These are phyloP conservation scores for Dicorynia guianensis DNA, from an alignment of 306 rosid species.

Conservation along the genomic window DNA sequence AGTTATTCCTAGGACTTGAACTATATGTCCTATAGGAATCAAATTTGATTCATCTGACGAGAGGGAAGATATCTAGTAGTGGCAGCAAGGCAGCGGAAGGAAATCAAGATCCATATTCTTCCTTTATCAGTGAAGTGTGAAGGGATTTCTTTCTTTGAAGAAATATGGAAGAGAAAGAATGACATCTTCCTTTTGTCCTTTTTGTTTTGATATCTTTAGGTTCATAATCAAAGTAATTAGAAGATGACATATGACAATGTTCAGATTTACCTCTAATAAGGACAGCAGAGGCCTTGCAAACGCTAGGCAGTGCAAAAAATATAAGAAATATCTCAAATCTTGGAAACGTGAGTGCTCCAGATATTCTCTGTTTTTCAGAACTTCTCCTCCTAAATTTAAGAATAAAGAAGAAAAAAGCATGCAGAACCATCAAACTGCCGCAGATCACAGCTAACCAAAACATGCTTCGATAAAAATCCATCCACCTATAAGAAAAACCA, in stretches of 20 bases:
- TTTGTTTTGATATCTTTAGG: not conserved
- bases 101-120: not conserved
- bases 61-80: not conserved
- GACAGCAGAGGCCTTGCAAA: conserved; percentile 71
- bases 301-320: conserved; percentile 76
- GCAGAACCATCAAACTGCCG: conserved; percentile 73
- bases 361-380: conserved; percentile 54
- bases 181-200: not conserved
- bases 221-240: not conserved
- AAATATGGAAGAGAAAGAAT: no score
- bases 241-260: conserved; percentile 14
- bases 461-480: conserved; percentile 73
- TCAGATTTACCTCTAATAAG: conserved; percentile 66
- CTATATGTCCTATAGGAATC: not conserved
- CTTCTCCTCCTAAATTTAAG: conserved; percentile 71
- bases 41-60: not conserved
- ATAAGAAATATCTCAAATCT: conserved; percentile 86
- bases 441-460: conserved; percentile 81
- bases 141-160: no score
- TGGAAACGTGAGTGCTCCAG: conserved; percentile 85
- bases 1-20: no score
- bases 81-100: not conserved
- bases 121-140: no score
- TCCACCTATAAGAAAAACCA: conserved; percentile 66
- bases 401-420: conserved; percentile 62